These are phyloP conservation scores for Mentha longifolia DNA, from an alignment of 257 asterid genomes.

Conservation along the genomic window DNA sequence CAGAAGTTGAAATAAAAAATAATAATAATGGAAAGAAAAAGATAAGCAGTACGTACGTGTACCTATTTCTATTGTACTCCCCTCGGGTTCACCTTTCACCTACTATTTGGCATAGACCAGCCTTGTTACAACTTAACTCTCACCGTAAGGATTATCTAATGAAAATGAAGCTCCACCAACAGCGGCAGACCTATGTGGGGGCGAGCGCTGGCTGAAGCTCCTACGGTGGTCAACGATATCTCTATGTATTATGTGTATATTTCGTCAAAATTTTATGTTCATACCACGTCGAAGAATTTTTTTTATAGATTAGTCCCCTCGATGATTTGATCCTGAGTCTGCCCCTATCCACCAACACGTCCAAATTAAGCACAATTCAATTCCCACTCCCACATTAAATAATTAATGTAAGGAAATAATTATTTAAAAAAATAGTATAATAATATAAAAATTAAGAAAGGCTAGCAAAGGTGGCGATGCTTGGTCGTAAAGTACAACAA, in stretches of 20 bases:
- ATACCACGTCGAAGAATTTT: too few species aligned
- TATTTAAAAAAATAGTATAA: background rate
- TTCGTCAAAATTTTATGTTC: too few species aligned
- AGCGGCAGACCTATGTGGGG: too few species aligned
- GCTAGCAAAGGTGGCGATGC: slow-evolving; percentile 42
- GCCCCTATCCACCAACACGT: slow-evolving; percentile 28
- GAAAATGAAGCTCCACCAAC: slow-evolving; percentile 31
- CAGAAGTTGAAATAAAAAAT: too few species aligned
- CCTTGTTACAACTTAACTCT: background rate
- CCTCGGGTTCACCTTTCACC: slow-evolving; percentile 20
- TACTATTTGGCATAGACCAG: slow-evolving; percentile 18
- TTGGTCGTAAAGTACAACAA: slow-evolving; percentile 62
- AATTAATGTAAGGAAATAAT: background rate
- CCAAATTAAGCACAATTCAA: background rate
- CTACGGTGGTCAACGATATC: too few species aligned
- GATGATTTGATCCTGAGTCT: too few species aligned
- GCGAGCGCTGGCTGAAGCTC: too few species aligned
- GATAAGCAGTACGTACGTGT: background rate
- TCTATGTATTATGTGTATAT: too few species aligned
- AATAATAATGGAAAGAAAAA: too few species aligned
- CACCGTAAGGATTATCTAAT: background rate
- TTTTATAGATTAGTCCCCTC: too few species aligned
- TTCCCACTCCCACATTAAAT: background rate
- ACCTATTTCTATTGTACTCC: background rate
- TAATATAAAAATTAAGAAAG: too few species aligned